Evolutionary conservation across 331 rosid genomes (phyloP), one percentile per base, ranked within the genome.

Genomic region (Saraca asoca): DNA sequence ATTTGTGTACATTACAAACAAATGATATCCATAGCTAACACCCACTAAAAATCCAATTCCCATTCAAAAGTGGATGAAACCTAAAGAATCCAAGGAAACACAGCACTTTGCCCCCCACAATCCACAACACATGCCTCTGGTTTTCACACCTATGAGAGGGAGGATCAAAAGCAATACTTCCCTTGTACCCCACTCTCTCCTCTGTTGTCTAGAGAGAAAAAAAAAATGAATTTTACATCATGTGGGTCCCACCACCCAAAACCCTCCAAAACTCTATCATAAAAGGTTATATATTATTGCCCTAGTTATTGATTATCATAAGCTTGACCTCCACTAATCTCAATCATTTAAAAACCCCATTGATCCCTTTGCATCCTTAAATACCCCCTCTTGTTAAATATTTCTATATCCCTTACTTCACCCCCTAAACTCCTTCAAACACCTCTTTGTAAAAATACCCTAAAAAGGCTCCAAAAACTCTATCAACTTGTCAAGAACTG

Each of bases 21-120:
- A 61, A 74, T 69, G 65, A 34, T 48, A 14, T 73, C 50, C 77
- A 85, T 80, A 68, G 74, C 83, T 79, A 84, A 79, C 85, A 82
- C 18, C 81, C 77, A 88, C 83, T 85, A 49, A 78, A 85, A 80
- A 69, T 50, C 50, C 12, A 65, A 68, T 72, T 74, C 71, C 78
- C 79, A 74, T 76, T 69, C 62, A 76, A 69, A 69, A 76, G 62
- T 60, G 77, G 49, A 60, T 53, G 80, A 80, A 85, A 69, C 84
- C 72, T 69, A 79, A 80, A 82, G 91, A 89, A 89, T 89, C 96
- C 96, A 84, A 89, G 84, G 87, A 68, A 74, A 58, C 84, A 76
- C 77, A 74, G 52, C 66, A 69, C 73, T 78, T 74, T 76, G 87
- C 74, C 70, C 85, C 87, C 88, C 88, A 88, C 87, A 80, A 82